Evolutionary conservation across 352 stramenopile genomes (phyloP), one percentile per base, ranked within the genome.

Genomic region (Halophytophthora polymorphica): DNA sequence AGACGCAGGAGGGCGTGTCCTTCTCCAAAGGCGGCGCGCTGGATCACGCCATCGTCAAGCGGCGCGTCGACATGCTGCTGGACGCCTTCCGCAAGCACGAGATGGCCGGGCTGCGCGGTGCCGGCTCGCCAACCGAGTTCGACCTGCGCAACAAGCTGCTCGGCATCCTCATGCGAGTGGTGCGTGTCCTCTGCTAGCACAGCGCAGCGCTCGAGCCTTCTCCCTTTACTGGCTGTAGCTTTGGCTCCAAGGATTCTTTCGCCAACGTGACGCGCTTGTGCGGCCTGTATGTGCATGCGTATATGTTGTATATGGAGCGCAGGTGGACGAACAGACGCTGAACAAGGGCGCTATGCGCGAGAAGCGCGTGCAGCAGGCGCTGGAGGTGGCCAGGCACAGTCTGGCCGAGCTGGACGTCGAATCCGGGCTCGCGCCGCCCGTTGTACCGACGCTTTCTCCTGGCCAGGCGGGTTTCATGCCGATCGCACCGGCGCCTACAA

Each of bases 101-200:
- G 22, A 70, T 69, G 58, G 53, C 43, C n/a, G 55, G 48, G 0
- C 34, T 76, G 46, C 66, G 66, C 38, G 63, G 66, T 37, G 56
- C 62, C 33, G 66, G 59, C 6, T 56, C 58, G 18, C 51, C 62
- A n/a, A 65, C 67, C 31, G 66, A 72, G 37, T 55, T 72, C 25
- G 59, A 66, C n/a, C 57, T 59, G 53, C 66, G 66, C 45, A 62
- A 69, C 55, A 76, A 70, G 41, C 36, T 76, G 56, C 42, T 72
- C n/a, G 59, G 44, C 1, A 70, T 76, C 11, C 52, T 76, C 39
- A 35, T 46, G 0, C 41, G 43, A 45, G 51, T 72, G 58, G 66
- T 75, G 45, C 14, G 61, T 33, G 2, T 6, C 15, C 21, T 25
- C 3, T n/a, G n/a, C n/a, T n/a, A n/a, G 21, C 4, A 43, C 11